Evolutionary conservation across 169 alveolate genomes (phyloP).

Genomic region (Plasmodium blacklocki): DNA sequence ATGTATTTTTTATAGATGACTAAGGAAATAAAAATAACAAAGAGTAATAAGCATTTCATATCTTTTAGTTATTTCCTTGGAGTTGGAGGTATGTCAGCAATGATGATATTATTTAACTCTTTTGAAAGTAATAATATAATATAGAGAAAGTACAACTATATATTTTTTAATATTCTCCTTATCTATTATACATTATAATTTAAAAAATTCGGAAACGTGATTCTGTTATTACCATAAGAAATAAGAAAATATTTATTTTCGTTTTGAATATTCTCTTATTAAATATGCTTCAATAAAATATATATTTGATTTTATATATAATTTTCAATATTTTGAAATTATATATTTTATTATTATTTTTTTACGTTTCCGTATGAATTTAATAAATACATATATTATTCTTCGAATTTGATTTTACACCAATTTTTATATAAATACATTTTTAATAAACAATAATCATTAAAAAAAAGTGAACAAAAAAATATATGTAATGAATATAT

Average conservation of each 20-base stretch:
- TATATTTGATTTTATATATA: slow-evolving; percentile 21
- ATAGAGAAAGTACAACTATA: slow-evolving; percentile 20
- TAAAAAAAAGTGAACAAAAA: slow-evolving; percentile 19
- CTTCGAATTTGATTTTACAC: slow-evolving; percentile 19
- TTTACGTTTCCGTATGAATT: slow-evolving; percentile 52
- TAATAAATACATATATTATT: not conserved
- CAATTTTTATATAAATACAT: slow-evolving; percentile 4
- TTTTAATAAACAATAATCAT: slow-evolving; percentile 25
- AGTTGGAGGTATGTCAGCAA: slow-evolving; percentile 66
- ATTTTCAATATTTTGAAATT: slow-evolving; percentile 6
- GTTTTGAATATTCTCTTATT: too few species aligned
- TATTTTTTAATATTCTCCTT: slow-evolving; percentile 7
- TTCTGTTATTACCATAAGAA: too few species aligned
- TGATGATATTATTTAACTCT: slow-evolving; percentile 60
- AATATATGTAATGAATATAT: slow-evolving; percentile 7
- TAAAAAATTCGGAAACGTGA: too few species aligned
- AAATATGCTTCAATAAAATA: not conserved
- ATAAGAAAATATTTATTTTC: too few species aligned
- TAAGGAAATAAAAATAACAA: slow-evolving; percentile 56
- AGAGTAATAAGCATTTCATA: slow-evolving; percentile 32
- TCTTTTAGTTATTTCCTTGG: slow-evolving; percentile 72
- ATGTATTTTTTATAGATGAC: slow-evolving; percentile 62
- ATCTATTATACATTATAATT: too few species aligned
- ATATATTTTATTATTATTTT: slow-evolving; percentile 5
- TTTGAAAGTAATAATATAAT: slow-evolving; percentile 28